phyloP scores from a whole-genome alignment of 1,139 yeast genomes.

The Spathaspora sp. region DNA sequence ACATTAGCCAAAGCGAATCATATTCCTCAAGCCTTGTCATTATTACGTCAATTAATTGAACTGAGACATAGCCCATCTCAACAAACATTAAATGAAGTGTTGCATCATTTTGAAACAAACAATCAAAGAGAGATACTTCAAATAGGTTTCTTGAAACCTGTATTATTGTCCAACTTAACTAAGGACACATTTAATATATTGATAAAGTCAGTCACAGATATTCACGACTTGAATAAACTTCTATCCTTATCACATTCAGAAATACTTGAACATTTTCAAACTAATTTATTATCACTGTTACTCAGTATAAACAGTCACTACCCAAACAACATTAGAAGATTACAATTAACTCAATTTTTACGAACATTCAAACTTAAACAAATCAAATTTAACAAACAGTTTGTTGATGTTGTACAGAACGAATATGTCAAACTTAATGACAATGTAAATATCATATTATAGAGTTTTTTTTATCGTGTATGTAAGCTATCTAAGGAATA shows the following conservation, averaged over 20 bases:
- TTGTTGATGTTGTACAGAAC: conserved; percentile 3
- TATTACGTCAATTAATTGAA: conserved; percentile 21
- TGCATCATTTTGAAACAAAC: conserved; percentile 14
- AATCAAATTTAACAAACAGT: conserved; percentile 5
- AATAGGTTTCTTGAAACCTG: conserved; percentile 31
- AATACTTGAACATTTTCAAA: conserved; percentile 17
- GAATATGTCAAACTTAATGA: conserved; percentile 3
- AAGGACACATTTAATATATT: conserved; percentile 21
- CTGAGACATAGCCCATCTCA: conserved; percentile 25
- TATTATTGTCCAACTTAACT: conserved; percentile 26
- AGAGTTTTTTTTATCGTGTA: not conserved
- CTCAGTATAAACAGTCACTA: not conserved
- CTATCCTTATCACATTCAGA: conserved; percentile 18
- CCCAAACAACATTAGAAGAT: not conserved
- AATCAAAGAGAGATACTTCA: conserved; percentile 10
- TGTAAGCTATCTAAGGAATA: not conserved
- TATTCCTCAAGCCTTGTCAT: conserved; percentile 16
- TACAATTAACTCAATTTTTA: conserved; percentile 11
- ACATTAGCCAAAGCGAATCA: conserved; percentile 23
- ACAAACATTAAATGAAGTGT: conserved; percentile 23
- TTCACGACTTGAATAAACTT: conserved; percentile 34
- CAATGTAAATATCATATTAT: not conserved
- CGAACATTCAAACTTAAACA: conserved; percentile 6
- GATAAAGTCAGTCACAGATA: conserved; percentile 21
- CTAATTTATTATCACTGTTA: conserved; percentile 8